Evolutionary conservation across 192 early-diverging fungal genomes (phyloP).

Genomic region (Mortierella claussenii): DNA sequence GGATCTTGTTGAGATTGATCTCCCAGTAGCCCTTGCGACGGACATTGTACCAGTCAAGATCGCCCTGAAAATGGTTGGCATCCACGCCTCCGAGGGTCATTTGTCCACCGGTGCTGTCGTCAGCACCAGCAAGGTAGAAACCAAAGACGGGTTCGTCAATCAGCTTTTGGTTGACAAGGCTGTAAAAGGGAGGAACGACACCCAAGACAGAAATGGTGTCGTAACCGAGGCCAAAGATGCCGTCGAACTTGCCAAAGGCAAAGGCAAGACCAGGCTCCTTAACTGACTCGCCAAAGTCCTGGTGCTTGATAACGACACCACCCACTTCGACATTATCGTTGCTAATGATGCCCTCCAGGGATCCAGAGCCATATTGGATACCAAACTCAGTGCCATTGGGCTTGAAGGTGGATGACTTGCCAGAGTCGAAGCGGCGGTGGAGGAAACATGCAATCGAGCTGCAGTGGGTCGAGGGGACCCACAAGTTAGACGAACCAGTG

Average conservation of each 20-base stretch:
- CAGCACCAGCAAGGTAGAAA: conserved; percentile 85
- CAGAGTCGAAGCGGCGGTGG: conserved; percentile 89
- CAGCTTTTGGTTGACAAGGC: conserved; percentile 85
- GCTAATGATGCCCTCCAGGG: conserved; percentile 96
- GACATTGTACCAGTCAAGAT: conserved; percentile 84
- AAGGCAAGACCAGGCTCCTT: conserved; percentile 98
- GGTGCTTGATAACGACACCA: conserved; percentile 72
- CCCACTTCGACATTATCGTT: conserved; percentile 73
- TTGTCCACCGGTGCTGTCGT: conserved; percentile 82
- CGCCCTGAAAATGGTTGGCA: conserved; percentile 86
- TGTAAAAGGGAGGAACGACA: conserved; percentile 96
- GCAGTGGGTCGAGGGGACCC: conserved; percentile 94
- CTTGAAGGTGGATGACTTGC: conserved; percentile 79
- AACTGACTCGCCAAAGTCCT: conserved; percentile 95
- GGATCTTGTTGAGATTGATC: conserved; percentile 83
- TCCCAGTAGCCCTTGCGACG: conserved; percentile 98
- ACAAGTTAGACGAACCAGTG: conserved; percentile 96
- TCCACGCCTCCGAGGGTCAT: conserved; percentile 91
- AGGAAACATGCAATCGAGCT: conserved; percentile 96
- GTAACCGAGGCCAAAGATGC: conserved; percentile 94
- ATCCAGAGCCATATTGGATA: conserved; percentile 93
- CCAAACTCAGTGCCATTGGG: conserved; percentile 95
- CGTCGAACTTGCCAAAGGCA: conserved; percentile 95
- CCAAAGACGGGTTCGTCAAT: conserved; percentile 90
- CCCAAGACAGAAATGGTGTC: conserved; percentile 88